Conservation (phyloP, 192 early-diverging fungal genomes). For the Nowakowskiella sp. region DNA sequence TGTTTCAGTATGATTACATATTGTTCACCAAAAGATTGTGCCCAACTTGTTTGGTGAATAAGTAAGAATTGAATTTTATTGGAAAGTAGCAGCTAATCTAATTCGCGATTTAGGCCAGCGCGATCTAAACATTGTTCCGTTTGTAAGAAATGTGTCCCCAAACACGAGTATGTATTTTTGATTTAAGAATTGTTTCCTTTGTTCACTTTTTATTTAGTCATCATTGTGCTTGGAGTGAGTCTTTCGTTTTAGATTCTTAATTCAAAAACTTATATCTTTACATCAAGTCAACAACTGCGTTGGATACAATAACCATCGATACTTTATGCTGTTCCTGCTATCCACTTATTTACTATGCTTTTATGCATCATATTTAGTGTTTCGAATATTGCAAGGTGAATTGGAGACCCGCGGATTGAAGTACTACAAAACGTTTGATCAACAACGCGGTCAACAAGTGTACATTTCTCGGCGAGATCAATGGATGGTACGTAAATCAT, state of each 20-base stretch:
- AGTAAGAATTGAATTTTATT: conserved; percentile 21
- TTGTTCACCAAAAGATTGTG: conserved; percentile 30
- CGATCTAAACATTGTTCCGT: conserved; percentile 43
- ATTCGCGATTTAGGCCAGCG: conserved; percentile 24
- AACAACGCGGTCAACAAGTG: background rate
- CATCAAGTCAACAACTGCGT: conserved; percentile 44
- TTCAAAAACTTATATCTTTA: background rate
- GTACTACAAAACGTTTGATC: background rate
- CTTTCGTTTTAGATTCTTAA: background rate
- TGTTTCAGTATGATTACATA: conserved; percentile 38
- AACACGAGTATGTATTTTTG: conserved; percentile 27
- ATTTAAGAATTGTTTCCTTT: conserved; percentile 12
- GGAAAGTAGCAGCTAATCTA: background rate
- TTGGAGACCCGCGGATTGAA: conserved; percentile 18
- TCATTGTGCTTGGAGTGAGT: conserved; percentile 44
- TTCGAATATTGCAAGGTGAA: conserved; percentile 19
- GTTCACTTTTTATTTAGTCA: conserved; percentile 16
- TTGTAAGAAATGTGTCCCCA: conserved; percentile 39
- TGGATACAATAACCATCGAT: conserved; percentile 41
- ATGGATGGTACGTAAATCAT: conserved; percentile 22
- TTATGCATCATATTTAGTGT: conserved; percentile 31
- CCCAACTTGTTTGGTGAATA: conserved; percentile 33
- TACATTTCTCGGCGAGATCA: conserved; percentile 21
- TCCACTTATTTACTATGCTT: conserved; percentile 16
- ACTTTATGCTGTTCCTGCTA: conserved; percentile 37